Evolutionary conservation across 805 yeast species (phyloP), one percentile per base, ranked within the genome.

Genomic region (Candida palmyrensis): DNA sequence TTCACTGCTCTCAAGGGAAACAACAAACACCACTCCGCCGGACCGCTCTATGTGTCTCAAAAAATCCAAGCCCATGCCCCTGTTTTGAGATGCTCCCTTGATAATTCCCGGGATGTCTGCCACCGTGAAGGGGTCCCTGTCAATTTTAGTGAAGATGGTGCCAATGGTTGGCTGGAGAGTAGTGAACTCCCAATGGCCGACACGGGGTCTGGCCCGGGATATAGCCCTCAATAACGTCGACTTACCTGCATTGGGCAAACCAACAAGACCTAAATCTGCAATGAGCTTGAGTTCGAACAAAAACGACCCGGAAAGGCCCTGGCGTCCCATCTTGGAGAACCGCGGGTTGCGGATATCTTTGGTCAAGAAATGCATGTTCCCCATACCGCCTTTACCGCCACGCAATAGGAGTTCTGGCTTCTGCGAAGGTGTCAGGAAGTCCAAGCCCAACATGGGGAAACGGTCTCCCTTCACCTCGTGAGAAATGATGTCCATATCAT

Each of bases 51-150:
- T 77, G 54, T 92, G 98, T 35, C 96, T 71, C 42, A 92, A 61
- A 55, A 92, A 92, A 41, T 88, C 96, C 30, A 87, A 66, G 0
- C 98, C 98, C 84, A 92, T 80, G 2, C 98, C 98, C 52, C 73
- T 80, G 51, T 89, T 84, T 30, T 77, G 62, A 6, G 78, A 72
- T 0, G 98, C 97, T 5, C 95, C 97, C 54, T 79, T 72, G 39
- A 92, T 83, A 28, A 92, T 82, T 5, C 98, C 98, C 0, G 98
- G 98, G 37, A 92, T 92, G 62, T 92, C 98, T 1, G 97, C 97
- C 1, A 92, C 97, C 0, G 96, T 85, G 53, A 90, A 89, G 4
- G 82, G 72, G 3, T 74, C 75, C 38, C 71, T 69, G 43, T 79
- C 84, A 2, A 81, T 71, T 1, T 81, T 73, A 14, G 78, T 55